Percentiles rank a stretch among this genome's conserved stretches.
These are phyloP conservation scores for Alternaria burnsii DNA, from an alignment of 2,329 filamentous ascomycete genomes.

Conservation along the genomic window DNA sequence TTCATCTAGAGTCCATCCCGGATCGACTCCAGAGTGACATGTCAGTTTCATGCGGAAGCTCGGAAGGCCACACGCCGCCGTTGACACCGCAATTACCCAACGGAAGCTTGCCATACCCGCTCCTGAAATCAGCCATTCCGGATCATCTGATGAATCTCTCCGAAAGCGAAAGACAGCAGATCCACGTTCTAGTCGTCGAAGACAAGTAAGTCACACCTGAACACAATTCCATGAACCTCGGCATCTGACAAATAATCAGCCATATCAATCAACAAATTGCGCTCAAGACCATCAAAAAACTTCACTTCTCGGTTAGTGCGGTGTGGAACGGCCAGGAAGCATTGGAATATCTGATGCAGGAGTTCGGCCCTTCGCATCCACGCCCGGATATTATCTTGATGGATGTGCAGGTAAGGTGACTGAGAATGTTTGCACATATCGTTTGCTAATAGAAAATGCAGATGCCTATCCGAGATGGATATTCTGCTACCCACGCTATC, in stretches of 20 bases:
- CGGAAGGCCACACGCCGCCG: conserved; percentile 64
- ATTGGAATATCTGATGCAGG: conserved; percentile 71
- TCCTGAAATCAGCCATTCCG: conserved; percentile 34
- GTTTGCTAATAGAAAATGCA: conserved; percentile 9
- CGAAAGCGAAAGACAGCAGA: conserved; percentile 66
- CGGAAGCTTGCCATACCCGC: conserved; percentile 37
- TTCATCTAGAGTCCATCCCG: conserved; percentile 70
- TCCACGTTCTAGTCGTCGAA: conserved; percentile 80
- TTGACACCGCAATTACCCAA: conserved; percentile 40
- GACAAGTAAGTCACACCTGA: conserved; percentile 69
- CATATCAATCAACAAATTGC: conserved; percentile 79
- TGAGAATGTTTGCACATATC: neutral
- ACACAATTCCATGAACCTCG: neutral
- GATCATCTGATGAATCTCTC: conserved; percentile 58
- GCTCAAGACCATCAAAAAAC: conserved; percentile 75
- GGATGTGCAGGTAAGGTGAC: conserved; percentile 74
- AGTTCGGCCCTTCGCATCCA: conserved; percentile 59
- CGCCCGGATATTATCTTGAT: conserved; percentile 80
- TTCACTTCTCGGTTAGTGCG: conserved; percentile 75
- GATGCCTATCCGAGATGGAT: conserved; percentile 73
- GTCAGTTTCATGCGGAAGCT: conserved; percentile 71
- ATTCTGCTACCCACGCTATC: conserved; percentile 77
- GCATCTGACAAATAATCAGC: conserved; percentile 30
- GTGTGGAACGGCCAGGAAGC: conserved; percentile 83
- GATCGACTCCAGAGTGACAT: conserved; percentile 68